Evolutionary conservation across 345 rosid species (phyloP).

Genomic region (Sonneratia caseolaris): DNA sequence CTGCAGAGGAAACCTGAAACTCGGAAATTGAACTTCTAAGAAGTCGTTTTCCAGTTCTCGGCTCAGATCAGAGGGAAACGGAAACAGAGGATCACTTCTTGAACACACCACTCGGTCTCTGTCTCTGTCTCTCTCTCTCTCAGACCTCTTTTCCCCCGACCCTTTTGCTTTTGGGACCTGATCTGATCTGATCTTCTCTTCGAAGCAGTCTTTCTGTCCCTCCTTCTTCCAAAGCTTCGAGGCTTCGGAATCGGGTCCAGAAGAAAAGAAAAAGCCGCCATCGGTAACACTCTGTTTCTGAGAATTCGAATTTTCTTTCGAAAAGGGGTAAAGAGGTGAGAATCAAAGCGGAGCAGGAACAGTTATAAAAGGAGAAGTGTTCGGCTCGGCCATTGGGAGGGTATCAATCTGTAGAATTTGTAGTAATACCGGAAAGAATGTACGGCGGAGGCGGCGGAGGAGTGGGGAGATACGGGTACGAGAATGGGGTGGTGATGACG

Average conservation of each 20-base stretch:
- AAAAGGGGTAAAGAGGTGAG: background rate
- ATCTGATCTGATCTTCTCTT: slow-evolving; percentile 2
- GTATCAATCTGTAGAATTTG: background rate
- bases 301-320: slow-evolving; percentile 6
- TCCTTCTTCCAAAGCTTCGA: background rate
- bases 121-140: too few species aligned
- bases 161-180: slow-evolving; percentile 7
- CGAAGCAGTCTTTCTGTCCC: background rate
- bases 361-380: background rate
- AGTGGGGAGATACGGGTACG: slow-evolving; percentile 19
- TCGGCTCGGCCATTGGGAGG: background rate
- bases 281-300: background rate
- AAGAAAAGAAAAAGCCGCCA: background rate
- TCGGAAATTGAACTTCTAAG: background rate
- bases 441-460: slow-evolving; percentile 18
- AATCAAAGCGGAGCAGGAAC: background rate
- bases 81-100: slow-evolving; percentile 10
- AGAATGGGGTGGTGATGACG: slow-evolving; percentile 62
- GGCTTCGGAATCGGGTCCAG: background rate
- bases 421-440: background rate
- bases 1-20: background rate
- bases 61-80: background rate
- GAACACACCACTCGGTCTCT: background rate
- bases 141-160: background rate
- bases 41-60: background rate